Percentiles rank a stretch among this genome's conserved stretches.
Conservation (phyloP, 2,329 filamentous ascomycete genomes). For the Penicillium sp. region DNA sequence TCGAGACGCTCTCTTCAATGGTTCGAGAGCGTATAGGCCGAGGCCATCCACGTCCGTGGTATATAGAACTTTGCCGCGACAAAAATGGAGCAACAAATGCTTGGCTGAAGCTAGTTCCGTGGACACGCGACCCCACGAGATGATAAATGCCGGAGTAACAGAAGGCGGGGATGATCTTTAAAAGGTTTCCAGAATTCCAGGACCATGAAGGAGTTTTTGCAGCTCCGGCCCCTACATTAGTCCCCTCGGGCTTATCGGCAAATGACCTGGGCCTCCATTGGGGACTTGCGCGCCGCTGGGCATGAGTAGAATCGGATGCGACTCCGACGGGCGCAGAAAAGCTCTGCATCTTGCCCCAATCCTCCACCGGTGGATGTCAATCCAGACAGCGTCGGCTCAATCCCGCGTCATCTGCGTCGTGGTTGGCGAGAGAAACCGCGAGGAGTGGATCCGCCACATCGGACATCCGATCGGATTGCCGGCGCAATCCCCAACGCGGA, state of each 20-base stretch:
- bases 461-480: slow-evolving; percentile 24
- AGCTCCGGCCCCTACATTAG: slow-evolving; percentile 10
- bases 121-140: background rate
- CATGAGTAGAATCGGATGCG: slow-evolving; percentile 15
- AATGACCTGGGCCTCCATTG: slow-evolving; percentile 17
- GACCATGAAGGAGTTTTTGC: slow-evolving; percentile 6
- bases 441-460: slow-evolving; percentile 16
- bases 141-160: no score
- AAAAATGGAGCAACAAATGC: no score
- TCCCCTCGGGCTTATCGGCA: slow-evolving; percentile 17
- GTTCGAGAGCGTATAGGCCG: background rate
- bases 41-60: background rate
- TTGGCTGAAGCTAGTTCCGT: slow-evolving; percentile 6
- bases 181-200: background rate
- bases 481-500: slow-evolving; percentile 10
- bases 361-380: slow-evolving; percentile 9
- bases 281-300: slow-evolving; percentile 15
- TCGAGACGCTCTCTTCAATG: no score
- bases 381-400: slow-evolving; percentile 10
- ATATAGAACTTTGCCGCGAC: background rate
- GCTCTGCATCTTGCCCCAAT: slow-evolving; percentile 13
- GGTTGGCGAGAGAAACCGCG: slow-evolving; percentile 9
- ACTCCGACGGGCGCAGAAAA: slow-evolving; percentile 16
- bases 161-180: background rate
- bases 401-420: slow-evolving; percentile 17